Base-by-base conservation (phyloP, 495 filamentous ascomycete species). In the Penicillium soppii region DNA sequence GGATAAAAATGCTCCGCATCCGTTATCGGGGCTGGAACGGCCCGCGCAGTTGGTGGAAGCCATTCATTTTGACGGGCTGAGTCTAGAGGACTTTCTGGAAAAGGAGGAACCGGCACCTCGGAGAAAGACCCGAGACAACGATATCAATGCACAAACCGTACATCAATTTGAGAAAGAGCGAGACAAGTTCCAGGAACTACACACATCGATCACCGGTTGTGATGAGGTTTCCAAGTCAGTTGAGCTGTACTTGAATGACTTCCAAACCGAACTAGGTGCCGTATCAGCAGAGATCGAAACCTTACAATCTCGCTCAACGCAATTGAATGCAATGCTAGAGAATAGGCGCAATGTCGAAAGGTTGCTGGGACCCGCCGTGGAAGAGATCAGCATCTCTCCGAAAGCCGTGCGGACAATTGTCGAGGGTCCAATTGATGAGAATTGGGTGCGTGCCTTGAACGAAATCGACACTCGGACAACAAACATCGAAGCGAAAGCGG, bases 241-340 rank as follows among this genome's bases (percentile, higher is more conserved):
- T 39, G 92, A 98, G 69, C 80, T 81, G 15, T 97, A 96, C 62
- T 71, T 98, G 42, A 88, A 89, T 36, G 90, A 86, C 62, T 98
- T 98, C 60, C 91, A 92, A 69, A 87, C 87, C 42, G 94, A 98
- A 65, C 78, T 98, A 12, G 91, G 90, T 3, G 81, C 82, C 2
- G 95, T 98, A 5, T 96, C 94, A 7, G 84, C 89, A 3, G 94
- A 98, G 62, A 98, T 98, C 22, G 95, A 98, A 70, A 90, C 82
- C 12, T 74, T 98, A 15, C 94, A 98, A 67, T 82, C 86, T 26
- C 84, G 91, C 15, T 97, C 94, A 2, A 82, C 84, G 5, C 82
- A 86, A 26, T 67, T 98, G 53, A 97, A 92, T 56, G 82, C 86
- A n/a, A 84, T 90, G 66, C 71, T 97, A 26, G 88, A 92, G 59